Evolutionary conservation across 805 yeast species (phyloP), one percentile per base, ranked within the genome.

Genomic region (Candida takata): DNA sequence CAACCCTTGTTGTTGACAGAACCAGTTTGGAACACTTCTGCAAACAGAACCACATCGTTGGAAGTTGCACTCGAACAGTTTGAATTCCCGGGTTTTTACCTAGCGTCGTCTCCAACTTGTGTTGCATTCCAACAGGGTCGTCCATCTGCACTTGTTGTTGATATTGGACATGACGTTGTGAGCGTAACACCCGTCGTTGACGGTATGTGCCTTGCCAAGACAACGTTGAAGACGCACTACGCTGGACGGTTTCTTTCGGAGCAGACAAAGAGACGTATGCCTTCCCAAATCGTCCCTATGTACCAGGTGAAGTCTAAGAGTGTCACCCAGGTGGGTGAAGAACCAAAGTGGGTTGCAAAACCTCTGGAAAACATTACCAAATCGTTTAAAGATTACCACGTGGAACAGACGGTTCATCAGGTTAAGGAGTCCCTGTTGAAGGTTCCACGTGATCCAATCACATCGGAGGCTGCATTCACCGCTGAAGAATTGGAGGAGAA

Each of bases 41-140:
- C 62, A 29, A 81, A 84, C 55, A 77, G 90, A 46, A 68, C 66
- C 37, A 77, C 74, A 47, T 71, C 87, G 7, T 65, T 88, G 52
- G 94, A 87, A 57, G 65, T 74, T 2, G 69, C 82, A 28, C 68
- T 83, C 40, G 95, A 86, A 52, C 61, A 67, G 11, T 69, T 79
- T 53, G 67, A 74, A 25, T 81, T 79, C 47, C 88, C 92, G 26
- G 97, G 94, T 0, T 74, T 84, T 39, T 88, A 80, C 54, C 56
- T 84, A 17, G 87, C 84, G 11, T 80, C 86, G 39, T 70, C 80
- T 8, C 90, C 96, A n/a, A 80, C 94, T 0, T 82, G 95, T 61
- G 78, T 83, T 2, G 77, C 95, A 2, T 88, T 88, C 60, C 87
- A 90, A 9, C 81, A 83, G 44, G 95, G 95, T 4, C 70, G 94